Conservation (phyloP, 495 filamentous ascomycete genomes). For the Aspergillus bridgeri region DNA sequence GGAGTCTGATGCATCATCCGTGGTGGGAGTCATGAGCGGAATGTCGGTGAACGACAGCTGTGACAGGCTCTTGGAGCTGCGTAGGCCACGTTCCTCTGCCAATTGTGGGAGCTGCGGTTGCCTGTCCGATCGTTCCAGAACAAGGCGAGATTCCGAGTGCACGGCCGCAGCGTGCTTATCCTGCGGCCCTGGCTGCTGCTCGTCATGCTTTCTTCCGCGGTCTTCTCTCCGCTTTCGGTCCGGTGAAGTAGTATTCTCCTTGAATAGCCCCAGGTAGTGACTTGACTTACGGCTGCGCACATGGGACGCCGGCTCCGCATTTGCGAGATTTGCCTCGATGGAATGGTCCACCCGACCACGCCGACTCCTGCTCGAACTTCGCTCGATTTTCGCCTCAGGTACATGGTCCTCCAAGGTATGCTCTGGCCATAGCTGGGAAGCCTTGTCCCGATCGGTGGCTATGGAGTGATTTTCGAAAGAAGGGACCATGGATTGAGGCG, state of each 20-base stretch:
- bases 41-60: conserved; percentile 30
- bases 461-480: conserved; percentile 18
- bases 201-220: conserved; percentile 28
- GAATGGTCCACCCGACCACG: conserved; percentile 68
- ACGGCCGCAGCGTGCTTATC: conserved; percentile 13
- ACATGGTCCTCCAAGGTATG: conserved; percentile 16
- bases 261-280: conserved; percentile 88
- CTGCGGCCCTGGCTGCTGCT: conserved; percentile 13
- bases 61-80: conserved; percentile 31
- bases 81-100: conserved; percentile 14
- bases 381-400: conserved; percentile 24
- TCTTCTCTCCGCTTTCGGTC: conserved; percentile 46
- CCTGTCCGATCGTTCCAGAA: conserved; percentile 5
- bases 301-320: conserved; percentile 67
- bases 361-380: conserved; percentile 43
- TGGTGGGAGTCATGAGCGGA: conserved; percentile 20
- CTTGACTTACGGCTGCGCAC: conserved; percentile 89
- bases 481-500: conserved; percentile 18
- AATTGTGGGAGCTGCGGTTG: conserved; percentile 2
- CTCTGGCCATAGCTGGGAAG: conserved; percentile 17
- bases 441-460: conserved; percentile 17
- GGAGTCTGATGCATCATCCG: conserved; percentile 4
- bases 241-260: conserved; percentile 68
- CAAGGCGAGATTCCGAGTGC: conserved; percentile 12
- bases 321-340: conserved; percentile 75